These are phyloP conservation scores for Yamadazyma atmosphaerica DNA, from an alignment of 1,139 yeast genomes.

Conservation along the genomic window DNA sequence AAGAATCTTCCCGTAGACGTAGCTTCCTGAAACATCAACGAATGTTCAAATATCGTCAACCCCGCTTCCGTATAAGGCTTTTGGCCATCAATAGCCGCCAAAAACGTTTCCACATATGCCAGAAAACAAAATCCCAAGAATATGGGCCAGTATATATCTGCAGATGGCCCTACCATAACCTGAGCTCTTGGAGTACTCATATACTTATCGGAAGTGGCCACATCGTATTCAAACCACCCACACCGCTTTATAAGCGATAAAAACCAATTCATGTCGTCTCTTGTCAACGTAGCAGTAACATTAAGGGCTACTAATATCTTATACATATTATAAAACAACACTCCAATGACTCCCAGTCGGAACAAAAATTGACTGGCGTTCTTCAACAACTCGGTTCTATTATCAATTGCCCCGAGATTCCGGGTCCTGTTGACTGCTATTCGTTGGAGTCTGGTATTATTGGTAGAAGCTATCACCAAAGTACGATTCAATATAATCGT, in stretches of 20 bases:
- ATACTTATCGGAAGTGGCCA: conserved; percentile 28
- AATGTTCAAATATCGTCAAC: conserved; percentile 70
- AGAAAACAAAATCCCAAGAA: conserved; percentile 62
- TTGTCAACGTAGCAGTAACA: conserved; percentile 19
- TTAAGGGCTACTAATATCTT: conserved; percentile 42
- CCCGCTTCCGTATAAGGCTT: conserved; percentile 68
- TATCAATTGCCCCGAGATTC: conserved; percentile 11
- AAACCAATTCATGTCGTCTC: conserved; percentile 17
- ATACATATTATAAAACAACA: conserved; percentile 32
- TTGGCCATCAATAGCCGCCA: conserved; percentile 58
- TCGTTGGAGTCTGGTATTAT: conserved; percentile 30
- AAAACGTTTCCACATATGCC: conserved; percentile 69
- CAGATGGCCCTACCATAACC: conserved; percentile 51
- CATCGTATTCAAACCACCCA: conserved; percentile 37
- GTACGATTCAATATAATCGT: conserved; percentile 67
- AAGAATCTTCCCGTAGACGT: conserved; percentile 43
- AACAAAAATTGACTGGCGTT: conserved; percentile 26
- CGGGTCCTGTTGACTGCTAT: conserved; percentile 18
- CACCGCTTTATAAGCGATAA: conserved; percentile 18
- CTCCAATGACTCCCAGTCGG: conserved; percentile 35
- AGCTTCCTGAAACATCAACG: conserved; percentile 71
- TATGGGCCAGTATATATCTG: conserved; percentile 63
- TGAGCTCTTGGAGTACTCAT: conserved; percentile 34
- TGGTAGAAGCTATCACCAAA: conserved; percentile 62
- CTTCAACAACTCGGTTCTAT: conserved; percentile 22